Evolutionary conservation across 345 rosid species (phyloP), one percentile per base, ranked within the genome.

Genomic region (Populus deltoides): DNA sequence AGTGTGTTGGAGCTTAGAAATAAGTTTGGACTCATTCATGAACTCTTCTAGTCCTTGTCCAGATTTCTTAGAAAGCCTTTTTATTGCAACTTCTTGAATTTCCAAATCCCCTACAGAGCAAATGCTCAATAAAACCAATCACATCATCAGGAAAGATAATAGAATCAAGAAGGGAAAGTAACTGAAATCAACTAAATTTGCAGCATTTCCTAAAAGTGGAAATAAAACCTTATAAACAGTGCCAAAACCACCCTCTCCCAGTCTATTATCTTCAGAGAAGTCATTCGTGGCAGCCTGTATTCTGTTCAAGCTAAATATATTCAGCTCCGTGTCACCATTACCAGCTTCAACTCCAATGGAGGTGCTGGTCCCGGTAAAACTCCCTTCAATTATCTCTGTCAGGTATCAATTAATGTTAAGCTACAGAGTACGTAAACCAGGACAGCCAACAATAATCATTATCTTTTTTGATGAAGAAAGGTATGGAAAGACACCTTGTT

Each of bases 171-270:
- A 18, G 12, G 13, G 6, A 4, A 18, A 17, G 7, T 24, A 1
- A 11, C 20, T 15, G 13, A 75, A 18, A 10, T 1, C 38, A 41
- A 5, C 49, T 33, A 24, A 38, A 31, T 15, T 36, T 4, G 4
- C 43, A 36, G 38, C 5, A 7, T 67, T n/a, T 8, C 18, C 47
- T 59, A 33, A 24, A 39, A 57, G 1, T 5, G 20, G 8, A 51
- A 51, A n/a, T 5, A 18, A 22, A 57, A 63, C 79, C 80, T 73
- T 77, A 47, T 79, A 76, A 2, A 66, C 81, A 33, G 82, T 71
- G 8, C 85, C 85, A 78, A 82, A 82, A 3, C 85, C 81, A 18
- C 85, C 85, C 15, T 74, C 49, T 24, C 81, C 85, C 1, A 82
- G 36, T 51, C 61, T 82, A 17, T 68, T 73, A 68, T 68, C 33